Percentiles rank a stretch among this genome's conserved stretches.
phyloP scores from a whole-genome alignment of 208 protist genomes.

The Crithidia thermophila region DNA sequence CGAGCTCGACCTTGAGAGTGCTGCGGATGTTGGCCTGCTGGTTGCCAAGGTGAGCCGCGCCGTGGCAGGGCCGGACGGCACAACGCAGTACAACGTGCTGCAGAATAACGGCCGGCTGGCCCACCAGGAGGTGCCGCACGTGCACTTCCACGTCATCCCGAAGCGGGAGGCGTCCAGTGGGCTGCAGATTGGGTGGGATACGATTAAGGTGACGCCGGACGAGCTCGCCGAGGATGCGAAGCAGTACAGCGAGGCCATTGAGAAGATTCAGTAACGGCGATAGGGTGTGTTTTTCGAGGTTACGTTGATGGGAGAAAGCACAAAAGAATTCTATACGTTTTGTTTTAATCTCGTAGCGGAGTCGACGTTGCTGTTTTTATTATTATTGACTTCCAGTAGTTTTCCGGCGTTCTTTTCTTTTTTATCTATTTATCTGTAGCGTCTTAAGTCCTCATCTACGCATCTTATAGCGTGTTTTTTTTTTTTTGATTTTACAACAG shows the following conservation, averaged over 20 bases:
- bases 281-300: not conserved
- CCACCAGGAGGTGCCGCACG: conserved; percentile 93
- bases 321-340: not conserved
- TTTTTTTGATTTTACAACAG: too few relatives aligned
- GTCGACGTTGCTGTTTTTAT: too few relatives aligned
- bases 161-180: conserved; percentile 68
- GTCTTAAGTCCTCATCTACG: too few relatives aligned
- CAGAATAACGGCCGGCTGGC: conserved; percentile 93
- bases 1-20: conserved; percentile 70
- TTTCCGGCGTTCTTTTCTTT: not conserved
- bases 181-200: conserved; percentile 70
- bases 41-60: conserved; percentile 62
- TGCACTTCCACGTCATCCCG: conserved; percentile 96
- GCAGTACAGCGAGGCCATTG: conserved; percentile 58
- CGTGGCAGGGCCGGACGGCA: conserved; percentile 59
- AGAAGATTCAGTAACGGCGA: conserved; percentile 37
- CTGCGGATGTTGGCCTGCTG: conserved; percentile 69
- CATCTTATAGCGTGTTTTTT: too few relatives aligned
- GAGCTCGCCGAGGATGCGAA: conserved; percentile 69
- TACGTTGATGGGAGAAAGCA: not conserved
- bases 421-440: too few relatives aligned
- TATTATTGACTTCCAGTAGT: not conserved
- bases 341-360: too few relatives aligned
- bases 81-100: conserved; percentile 92
- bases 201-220: conserved; percentile 56